These are phyloP conservation scores for Fraxinus sp. DNA, from an alignment of 305 asterid species.

Conservation along the genomic window DNA sequence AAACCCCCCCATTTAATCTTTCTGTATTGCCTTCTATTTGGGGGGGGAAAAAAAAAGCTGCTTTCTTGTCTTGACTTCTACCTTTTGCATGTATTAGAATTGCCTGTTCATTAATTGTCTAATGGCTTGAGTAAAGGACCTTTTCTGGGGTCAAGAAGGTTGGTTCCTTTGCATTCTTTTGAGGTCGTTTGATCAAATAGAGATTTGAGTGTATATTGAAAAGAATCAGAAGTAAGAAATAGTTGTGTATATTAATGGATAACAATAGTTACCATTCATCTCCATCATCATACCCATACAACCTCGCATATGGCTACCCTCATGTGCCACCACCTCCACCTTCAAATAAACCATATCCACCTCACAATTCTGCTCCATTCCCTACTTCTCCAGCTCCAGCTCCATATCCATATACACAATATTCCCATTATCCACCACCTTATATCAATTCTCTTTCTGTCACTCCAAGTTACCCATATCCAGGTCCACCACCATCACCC, in stretches of 20 bases:
- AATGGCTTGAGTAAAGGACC: constrained; percentile 14
- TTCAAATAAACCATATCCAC: constrained; percentile 54
- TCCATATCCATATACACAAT: constrained; percentile 45
- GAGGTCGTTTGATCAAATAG: constrained; percentile 21
- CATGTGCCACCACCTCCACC: constrained; percentile 36
- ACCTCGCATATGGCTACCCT: constrained; percentile 53
- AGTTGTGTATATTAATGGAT: constrained; percentile 44
- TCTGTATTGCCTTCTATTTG: neutral
- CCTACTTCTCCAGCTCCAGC: constrained; percentile 36
- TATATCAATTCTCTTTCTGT: constrained; percentile 35
- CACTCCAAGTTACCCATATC: constrained; percentile 42
- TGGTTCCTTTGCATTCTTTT: constrained; percentile 21
- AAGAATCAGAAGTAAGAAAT: constrained; percentile 15
- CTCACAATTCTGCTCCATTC: constrained; percentile 36
- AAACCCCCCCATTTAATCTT: constrained; percentile 10
- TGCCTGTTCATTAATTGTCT: constrained; percentile 14
- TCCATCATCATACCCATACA: constrained; percentile 54
- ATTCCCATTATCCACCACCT: constrained; percentile 47
- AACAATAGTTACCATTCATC: constrained; percentile 39
- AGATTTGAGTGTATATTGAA: constrained; percentile 15
- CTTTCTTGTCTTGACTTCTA: constrained; percentile 9
- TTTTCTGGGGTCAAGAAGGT: constrained; percentile 14
- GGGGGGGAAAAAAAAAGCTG: neutral
- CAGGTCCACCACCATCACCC: constrained; percentile 35
- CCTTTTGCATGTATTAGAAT: constrained; percentile 9